Evolutionary conservation across 495 filamentous ascomycete genomes (phyloP).

Genomic region (Coniosporium apollinis): DNA sequence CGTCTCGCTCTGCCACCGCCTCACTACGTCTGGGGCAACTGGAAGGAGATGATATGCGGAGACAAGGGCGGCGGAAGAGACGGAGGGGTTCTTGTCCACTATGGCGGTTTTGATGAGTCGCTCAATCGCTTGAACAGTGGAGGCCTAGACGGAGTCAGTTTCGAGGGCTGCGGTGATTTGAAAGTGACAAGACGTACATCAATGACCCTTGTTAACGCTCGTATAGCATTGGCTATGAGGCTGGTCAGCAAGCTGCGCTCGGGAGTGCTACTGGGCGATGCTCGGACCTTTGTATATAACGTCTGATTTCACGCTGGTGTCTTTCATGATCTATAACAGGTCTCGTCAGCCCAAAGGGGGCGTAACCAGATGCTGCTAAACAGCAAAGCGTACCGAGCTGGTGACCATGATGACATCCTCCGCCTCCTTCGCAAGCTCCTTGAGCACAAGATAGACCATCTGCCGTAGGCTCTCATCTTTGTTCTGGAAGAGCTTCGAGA

Average conservation of each 20-base stretch:
- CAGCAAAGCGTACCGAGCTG: too few relatives aligned
- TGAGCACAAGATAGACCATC: constrained; percentile 97
- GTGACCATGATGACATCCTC: constrained; percentile 99
- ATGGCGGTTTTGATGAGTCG: constrained; percentile 98
- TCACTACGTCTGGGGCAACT: constrained; percentile 84
- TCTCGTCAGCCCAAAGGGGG: too few relatives aligned
- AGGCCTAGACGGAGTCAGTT: constrained; percentile 40
- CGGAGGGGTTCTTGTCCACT: constrained; percentile 96
- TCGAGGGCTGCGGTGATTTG: too few relatives aligned
- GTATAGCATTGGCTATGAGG: constrained; percentile 93
- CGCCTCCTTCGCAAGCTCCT: constrained; percentile 89
- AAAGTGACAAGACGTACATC: constrained; percentile 47
- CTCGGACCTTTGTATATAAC: constrained; percentile 90
- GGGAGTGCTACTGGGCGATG: too few relatives aligned
- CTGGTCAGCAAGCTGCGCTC: too few relatives aligned
- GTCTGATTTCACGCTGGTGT: constrained; percentile 89
- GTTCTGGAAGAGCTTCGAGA: constrained; percentile 99
- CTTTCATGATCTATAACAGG: constrained; percentile 99
- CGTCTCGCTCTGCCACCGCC: constrained; percentile 96
- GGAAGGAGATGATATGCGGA: constrained; percentile 97
- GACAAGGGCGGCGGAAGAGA: constrained; percentile 90
- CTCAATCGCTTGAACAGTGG: constrained; percentile 96
- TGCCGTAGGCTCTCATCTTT: constrained; percentile 95
- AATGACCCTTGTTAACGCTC: constrained; percentile 90
- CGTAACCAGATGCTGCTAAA: too few relatives aligned